Evolutionary conservation across 805 yeast species (phyloP).

Genomic region (Metschnikowia amazonensis): DNA sequence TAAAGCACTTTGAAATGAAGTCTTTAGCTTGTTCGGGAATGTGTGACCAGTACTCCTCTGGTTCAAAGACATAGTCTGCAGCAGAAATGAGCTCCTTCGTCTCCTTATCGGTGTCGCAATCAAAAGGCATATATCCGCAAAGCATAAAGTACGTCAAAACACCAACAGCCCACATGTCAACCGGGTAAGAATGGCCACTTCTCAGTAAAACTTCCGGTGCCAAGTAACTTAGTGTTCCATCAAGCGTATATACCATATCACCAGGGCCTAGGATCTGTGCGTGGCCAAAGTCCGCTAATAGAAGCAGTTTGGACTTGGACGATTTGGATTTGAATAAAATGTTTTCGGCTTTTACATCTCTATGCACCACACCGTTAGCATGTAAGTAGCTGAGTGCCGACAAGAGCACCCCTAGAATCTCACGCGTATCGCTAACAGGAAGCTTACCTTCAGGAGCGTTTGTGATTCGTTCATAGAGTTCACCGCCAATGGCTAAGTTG

Average conservation of each 20-base stretch:
- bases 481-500: constrained; percentile 66
- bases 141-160: constrained; percentile 67
- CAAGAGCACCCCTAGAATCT: constrained; percentile 47
- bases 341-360: constrained; percentile 74
- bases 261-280: constrained; percentile 44
- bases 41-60: constrained; percentile 53
- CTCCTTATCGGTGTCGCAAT: constrained; percentile 65
- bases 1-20: constrained; percentile 54
- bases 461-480: constrained; percentile 58
- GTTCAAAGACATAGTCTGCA: constrained; percentile 60
- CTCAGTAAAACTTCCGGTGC: constrained; percentile 63
- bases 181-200: constrained; percentile 54
- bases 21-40: constrained; percentile 53
- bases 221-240: constrained; percentile 70
- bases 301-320: constrained; percentile 35
- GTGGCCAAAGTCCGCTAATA: constrained; percentile 63
- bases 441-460: constrained; percentile 37
- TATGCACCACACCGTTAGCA: constrained; percentile 56
- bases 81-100: constrained; percentile 58
- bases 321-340: constrained; percentile 44
- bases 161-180: constrained; percentile 77
- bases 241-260: constrained; percentile 12
- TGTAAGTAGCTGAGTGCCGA: constrained; percentile 60
- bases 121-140: constrained; percentile 75
- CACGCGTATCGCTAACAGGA: constrained; percentile 45